These are phyloP conservation scores for Euptelea pleiosperma DNA, from an alignment of 164 flowering plant genomes.

Conservation along the genomic window DNA sequence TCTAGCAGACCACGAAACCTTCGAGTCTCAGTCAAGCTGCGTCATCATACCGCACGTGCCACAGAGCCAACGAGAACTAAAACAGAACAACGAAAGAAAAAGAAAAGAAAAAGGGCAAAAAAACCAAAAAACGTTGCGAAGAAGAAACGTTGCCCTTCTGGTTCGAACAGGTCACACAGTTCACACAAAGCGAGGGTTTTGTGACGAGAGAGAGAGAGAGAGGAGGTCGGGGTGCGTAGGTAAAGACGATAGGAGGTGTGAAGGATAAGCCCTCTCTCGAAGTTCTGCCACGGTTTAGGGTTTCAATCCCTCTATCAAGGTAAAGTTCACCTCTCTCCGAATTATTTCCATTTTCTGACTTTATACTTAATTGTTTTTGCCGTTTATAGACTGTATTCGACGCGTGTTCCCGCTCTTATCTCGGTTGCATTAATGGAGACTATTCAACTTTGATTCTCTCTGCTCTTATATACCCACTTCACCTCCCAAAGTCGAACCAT, in stretches of 20 bases:
- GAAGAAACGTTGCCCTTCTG: constrained; percentile 11
- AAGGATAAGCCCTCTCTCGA: constrained; percentile 1
- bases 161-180: not conserved
- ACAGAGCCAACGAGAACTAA: too few relatives aligned
- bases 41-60: not conserved
- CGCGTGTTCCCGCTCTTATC: not conserved
- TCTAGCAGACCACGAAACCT: not conserved
- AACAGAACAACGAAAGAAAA: too few relatives aligned
- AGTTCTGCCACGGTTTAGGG: not conserved
- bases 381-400: too few relatives aligned
- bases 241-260: not conserved
- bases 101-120: too few relatives aligned
- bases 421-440: constrained; percentile 1
- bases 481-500: not conserved
- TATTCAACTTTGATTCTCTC: not conserved
- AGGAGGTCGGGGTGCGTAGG: not conserved
- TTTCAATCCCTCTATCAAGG: constrained; percentile 4
- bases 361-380: too few relatives aligned
- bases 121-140: not conserved
- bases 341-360: too few relatives aligned
- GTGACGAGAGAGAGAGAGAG: not conserved
- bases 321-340: not conserved
- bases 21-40: not conserved
- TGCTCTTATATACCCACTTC: not conserved
- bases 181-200: not conserved